Percentiles rank a stretch among this genome's conserved stretches.
These are phyloP conservation scores for Acaromyces ingoldii DNA, from an alignment of 1,284 basidiomycete genomes.

Conservation along the genomic window DNA sequence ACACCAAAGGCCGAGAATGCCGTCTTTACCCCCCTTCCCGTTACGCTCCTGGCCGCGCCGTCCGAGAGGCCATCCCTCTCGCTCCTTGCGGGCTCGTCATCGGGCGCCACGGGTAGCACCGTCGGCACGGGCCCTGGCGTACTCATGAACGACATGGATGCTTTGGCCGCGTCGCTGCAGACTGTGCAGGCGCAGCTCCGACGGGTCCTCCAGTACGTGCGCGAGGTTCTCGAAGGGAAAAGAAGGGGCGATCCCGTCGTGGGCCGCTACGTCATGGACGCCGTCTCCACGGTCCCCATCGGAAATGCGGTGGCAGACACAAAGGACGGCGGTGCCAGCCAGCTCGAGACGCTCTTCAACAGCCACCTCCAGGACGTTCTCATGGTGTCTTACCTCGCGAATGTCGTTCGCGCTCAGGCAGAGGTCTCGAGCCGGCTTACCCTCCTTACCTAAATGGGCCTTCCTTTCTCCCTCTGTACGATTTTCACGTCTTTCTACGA, in stretches of 20 bases:
- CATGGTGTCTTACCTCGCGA: slow-evolving; percentile 91
- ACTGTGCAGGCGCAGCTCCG: slow-evolving; percentile 74
- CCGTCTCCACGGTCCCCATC: slow-evolving; percentile 52
- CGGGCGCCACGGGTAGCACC: slow-evolving; percentile 7
- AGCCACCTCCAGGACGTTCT: slow-evolving; percentile 67
- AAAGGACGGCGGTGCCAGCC: slow-evolving; percentile 14
- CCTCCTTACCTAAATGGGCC: slow-evolving; percentile 58
- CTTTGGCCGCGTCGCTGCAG: slow-evolving; percentile 66
- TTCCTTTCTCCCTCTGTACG: background rate
- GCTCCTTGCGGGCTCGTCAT: slow-evolving; percentile 68
- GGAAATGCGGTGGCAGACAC: background rate
- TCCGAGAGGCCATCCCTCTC: slow-evolving; percentile 43
- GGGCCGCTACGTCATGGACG: slow-evolving; percentile 87
- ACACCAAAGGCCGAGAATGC: slow-evolving; percentile 47
- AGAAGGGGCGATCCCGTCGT: slow-evolving; percentile 77
- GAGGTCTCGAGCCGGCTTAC: slow-evolving; percentile 86
- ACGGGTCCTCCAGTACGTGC: slow-evolving; percentile 79
- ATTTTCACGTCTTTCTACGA: background rate
- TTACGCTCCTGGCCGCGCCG: slow-evolving; percentile 51
- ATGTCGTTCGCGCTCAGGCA: slow-evolving; percentile 86
- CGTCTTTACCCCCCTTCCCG: slow-evolving; percentile 45
- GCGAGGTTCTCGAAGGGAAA: slow-evolving; percentile 72
- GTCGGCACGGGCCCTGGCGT: slow-evolving; percentile 26
- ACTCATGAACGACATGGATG: slow-evolving; percentile 45
- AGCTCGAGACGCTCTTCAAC: slow-evolving; percentile 48